These are phyloP conservation scores for Ailanthus altissimus DNA, from an alignment of 345 rosid genomes.

Conservation along the genomic window DNA sequence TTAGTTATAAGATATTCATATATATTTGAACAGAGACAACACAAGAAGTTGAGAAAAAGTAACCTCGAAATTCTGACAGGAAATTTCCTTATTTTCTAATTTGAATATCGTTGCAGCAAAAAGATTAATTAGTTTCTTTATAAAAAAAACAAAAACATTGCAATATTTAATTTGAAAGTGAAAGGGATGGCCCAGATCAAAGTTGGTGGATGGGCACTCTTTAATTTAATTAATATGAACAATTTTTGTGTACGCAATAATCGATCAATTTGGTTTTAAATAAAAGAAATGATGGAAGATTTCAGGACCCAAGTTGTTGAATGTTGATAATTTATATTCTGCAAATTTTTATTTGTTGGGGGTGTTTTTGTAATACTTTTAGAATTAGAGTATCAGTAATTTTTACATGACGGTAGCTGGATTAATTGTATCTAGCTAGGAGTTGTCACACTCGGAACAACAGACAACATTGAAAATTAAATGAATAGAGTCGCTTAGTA, in stretches of 20 bases:
- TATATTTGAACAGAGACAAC: not conserved
- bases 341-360: too few relatives aligned
- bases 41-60: not conserved
- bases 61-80: not conserved
- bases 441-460: not conserved
- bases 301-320: not conserved
- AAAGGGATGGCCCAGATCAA: not conserved
- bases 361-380: not conserved
- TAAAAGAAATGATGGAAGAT: not conserved
- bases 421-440: not conserved
- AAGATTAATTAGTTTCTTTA: too few relatives aligned
- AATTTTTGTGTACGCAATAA: not conserved
- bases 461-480: constrained; percentile 1
- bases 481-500: not conserved
- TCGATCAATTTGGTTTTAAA: not conserved
- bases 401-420: not conserved
- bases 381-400: not conserved
- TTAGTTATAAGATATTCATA: too few relatives aligned
- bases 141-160: too few relatives aligned
- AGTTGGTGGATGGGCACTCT: not conserved
- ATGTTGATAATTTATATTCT: not conserved
- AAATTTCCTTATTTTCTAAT: too few relatives aligned
- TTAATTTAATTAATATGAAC: not conserved
- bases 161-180: not conserved
- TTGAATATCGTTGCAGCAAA: not conserved